Percentiles rank a stretch among this genome's conserved stretches.
phyloP scores from a whole-genome alignment of 257 asterid species.

The Prunella vulgaris region DNA sequence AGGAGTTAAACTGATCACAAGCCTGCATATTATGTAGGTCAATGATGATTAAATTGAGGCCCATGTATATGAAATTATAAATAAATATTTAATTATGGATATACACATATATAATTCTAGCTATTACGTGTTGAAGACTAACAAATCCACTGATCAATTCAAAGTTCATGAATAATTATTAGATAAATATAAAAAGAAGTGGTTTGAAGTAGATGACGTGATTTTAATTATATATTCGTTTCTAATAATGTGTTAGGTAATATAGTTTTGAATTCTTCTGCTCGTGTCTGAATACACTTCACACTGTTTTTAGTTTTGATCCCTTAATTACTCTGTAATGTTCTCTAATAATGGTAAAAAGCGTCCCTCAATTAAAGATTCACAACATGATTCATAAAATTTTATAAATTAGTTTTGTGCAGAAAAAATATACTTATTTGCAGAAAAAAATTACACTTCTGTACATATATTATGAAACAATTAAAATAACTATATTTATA shows the following conservation, averaged over 20 bases:
- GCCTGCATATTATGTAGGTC: neutral
- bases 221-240: conserved; percentile 4
- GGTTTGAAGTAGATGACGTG: neutral
- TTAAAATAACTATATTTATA: too few relatives aligned
- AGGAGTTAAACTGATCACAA: neutral
- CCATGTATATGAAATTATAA: neutral
- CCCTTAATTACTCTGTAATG: neutral
- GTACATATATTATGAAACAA: too few relatives aligned
- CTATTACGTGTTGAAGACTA: neutral
- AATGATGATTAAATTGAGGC: conserved; percentile 13
- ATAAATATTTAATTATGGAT: neutral
- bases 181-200: neutral
- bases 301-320: neutral
- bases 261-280: neutral
- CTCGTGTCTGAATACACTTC: neutral
- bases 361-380: too few relatives aligned
- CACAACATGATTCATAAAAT: too few relatives aligned
- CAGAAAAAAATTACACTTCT: too few relatives aligned
- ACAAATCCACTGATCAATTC: neutral
- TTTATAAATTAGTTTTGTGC: too few relatives aligned
- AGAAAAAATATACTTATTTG: too few relatives aligned
- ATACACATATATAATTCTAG: neutral
- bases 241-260: neutral
- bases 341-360: neutral
- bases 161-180: neutral